A percentile compares a stretch with the other conserved stretches of the same genome.
Evolutionary conservation across 768 basidiomycete genomes (phyloP).

Genomic region (Daedaleopsis nitida): DNA sequence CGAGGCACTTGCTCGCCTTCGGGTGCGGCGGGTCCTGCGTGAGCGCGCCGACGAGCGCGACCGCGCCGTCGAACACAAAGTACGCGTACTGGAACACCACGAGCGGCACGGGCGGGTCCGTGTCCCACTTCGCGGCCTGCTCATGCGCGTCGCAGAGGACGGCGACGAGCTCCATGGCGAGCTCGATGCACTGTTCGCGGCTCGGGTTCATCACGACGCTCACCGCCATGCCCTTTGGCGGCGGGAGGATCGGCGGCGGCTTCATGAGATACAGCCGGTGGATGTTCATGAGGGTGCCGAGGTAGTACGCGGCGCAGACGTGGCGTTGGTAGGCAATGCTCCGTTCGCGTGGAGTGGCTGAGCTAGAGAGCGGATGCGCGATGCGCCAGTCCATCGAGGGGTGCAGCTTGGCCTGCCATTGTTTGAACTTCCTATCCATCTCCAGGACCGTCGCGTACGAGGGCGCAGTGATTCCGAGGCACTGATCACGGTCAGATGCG

Average conservation of each 20-base stretch:
- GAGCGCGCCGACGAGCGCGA: conserved; percentile 46
- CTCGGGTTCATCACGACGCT: conserved; percentile 34
- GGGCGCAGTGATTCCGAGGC: conserved; percentile 20
- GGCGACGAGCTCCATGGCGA: conserved; percentile 45
- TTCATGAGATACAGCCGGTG: conserved; percentile 45
- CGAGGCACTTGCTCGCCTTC: conserved; percentile 37
- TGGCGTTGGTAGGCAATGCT: conserved; percentile 44
- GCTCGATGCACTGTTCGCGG: conserved; percentile 40
- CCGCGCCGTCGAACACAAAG: conserved; percentile 47
- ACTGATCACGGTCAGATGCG: conserved; percentile 9
- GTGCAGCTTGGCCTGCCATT: conserved; percentile 47
- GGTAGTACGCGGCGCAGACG: conserved; percentile 49
- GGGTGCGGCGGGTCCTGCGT: conserved; percentile 41
- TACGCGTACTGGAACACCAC: conserved; percentile 24
- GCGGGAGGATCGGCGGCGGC: conserved; percentile 22
- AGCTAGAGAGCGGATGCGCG: conserved; percentile 14
- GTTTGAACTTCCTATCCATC: conserved; percentile 44
- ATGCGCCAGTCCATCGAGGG: conserved; percentile 41
- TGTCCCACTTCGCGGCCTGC: conserved; percentile 24
- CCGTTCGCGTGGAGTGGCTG: conserved; percentile 31
- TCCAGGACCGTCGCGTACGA: conserved; percentile 39
- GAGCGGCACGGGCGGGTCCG: conserved; percentile 11
- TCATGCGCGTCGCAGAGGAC: conserved; percentile 44
- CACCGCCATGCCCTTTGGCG: conserved; percentile 22
- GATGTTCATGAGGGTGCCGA: conserved; percentile 46